Evolutionary conservation across 1,284 basidiomycete species (phyloP), one percentile per base, ranked within the genome.

Genomic region (Chondrostereum purpureum): DNA sequence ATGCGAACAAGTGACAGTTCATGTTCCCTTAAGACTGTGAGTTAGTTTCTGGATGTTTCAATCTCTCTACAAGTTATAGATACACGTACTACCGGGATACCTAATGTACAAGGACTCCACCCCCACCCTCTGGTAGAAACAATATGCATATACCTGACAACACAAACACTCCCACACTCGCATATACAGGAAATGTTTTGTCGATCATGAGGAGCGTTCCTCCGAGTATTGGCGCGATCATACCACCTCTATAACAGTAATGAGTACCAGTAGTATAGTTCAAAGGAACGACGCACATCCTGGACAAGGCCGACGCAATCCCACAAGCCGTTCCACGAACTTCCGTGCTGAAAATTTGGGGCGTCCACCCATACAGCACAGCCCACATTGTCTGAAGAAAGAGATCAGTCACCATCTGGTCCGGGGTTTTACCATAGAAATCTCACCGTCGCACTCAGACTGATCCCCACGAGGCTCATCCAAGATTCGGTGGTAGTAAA

Each of bases 311-410:
- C 2, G 91, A 92, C 0, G 92, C 92, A 43, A 91, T 89, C 0
- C 93, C 92, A 56, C 88, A 90, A 0, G 92, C 92, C 5, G 92
- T 94, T 18, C 93, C 93, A 50, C 92, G 78, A 4, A 92, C 88
- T 66, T 80, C 79, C 1, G 90, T 92, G 2, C 77, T 81, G 58
- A 93, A 94, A 11, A 92, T 90, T 63, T 92, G 89, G 1, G 90
- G 91, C 0, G 91, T 93, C 89, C 91, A 92, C 77, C 87, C 82
- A 63, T 92, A 94, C 44, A 94, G 58, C 5, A 94, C 85, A 8
- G 90, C 87, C 77, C 90, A 95, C 90, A 94, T 95, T 1, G 88
- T 72, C 83, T 85, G 14, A n/a, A 27, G 19, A 44, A 12, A 12
- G 10, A n/a, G 16, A 33, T 33, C n/a, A 37, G 23, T 52, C 31